Percentiles rank a stretch among this genome's conserved stretches.
Evolutionary conservation across 257 asterid species (phyloP).

Genomic region (Solanum clarkiae): DNA sequence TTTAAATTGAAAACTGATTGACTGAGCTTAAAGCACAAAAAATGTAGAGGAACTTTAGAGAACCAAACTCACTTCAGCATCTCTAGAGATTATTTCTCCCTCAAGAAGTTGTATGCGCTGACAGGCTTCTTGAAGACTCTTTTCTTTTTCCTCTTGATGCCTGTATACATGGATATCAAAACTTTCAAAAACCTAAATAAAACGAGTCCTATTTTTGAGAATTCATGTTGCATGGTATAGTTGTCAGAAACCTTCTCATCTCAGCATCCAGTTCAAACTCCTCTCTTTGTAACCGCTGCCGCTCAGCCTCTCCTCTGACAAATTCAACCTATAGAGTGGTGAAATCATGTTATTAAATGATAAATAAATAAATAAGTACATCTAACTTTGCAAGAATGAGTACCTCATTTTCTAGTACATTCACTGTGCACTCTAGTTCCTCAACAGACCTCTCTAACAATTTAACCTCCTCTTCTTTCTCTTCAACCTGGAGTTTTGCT

Average conservation of each 20-base stretch:
- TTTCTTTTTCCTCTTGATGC: slow-evolving; percentile 50
- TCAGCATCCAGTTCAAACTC: slow-evolving; percentile 86
- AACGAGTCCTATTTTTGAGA: neutral
- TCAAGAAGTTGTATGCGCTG: slow-evolving; percentile 64
- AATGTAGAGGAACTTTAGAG: neutral
- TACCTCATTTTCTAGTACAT: slow-evolving; percentile 94
- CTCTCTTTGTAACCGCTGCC: slow-evolving; percentile 80
- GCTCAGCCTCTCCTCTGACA: slow-evolving; percentile 88
- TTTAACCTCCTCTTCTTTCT: slow-evolving; percentile 82
- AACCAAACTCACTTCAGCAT: slow-evolving; percentile 47
- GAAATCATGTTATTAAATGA: slow-evolving; percentile 16
- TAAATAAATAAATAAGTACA: neutral
- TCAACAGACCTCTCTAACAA: slow-evolving; percentile 80
- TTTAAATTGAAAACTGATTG: neutral
- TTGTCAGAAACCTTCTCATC: slow-evolving; percentile 43
- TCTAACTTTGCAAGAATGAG: slow-evolving; percentile 1
- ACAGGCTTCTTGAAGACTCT: slow-evolving; percentile 42
- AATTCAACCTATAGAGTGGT: slow-evolving; percentile 45
- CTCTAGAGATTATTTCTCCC: slow-evolving; percentile 68
- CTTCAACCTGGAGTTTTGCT: slow-evolving; percentile 45
- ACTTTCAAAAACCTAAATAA: neutral
- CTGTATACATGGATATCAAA: slow-evolving; percentile 29
- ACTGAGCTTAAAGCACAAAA: neutral
- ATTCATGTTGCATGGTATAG: neutral
- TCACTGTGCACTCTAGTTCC: slow-evolving; percentile 79